Evolutionary conservation across 495 filamentous ascomycete genomes (phyloP).

Genomic region (Penicillium ucsense): DNA sequence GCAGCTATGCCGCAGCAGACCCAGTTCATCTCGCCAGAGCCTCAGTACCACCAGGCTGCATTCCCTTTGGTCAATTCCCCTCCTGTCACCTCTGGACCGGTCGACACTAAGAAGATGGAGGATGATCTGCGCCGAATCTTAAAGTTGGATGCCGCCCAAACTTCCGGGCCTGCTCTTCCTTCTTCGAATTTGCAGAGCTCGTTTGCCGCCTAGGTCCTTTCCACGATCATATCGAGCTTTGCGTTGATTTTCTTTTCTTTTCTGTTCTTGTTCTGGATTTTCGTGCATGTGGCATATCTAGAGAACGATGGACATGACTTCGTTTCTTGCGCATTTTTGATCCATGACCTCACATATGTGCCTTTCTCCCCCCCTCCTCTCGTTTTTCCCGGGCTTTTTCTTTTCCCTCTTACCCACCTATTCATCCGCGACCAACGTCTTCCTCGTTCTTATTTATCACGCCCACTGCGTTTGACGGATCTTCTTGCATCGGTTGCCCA

Average conservation of each 20-base stretch:
- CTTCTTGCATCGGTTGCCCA: constrained; percentile 12
- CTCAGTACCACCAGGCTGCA: constrained; percentile 15
- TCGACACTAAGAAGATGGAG: constrained; percentile 41
- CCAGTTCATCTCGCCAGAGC: constrained; percentile 14
- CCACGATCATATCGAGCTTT: neutral
- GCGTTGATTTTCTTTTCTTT: neutral
- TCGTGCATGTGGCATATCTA: neutral
- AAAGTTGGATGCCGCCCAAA: constrained; percentile 33
- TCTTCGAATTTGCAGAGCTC: constrained; percentile 29
- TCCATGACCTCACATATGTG: neutral
- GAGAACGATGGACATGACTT: constrained; percentile 1
- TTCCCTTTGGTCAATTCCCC: constrained; percentile 16
- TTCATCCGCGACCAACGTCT: too few relatives aligned
- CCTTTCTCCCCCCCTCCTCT: neutral
- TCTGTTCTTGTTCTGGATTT: neutral
- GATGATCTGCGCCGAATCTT: constrained; percentile 45
- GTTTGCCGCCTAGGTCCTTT: constrained; percentile 11
- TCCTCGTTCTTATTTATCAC: too few relatives aligned
- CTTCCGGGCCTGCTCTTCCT: constrained; percentile 11
- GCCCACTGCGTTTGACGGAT: neutral
- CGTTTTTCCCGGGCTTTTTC: too few relatives aligned
- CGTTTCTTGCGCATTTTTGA: neutral
- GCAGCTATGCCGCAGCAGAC: constrained; percentile 4
- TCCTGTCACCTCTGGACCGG: constrained; percentile 10
- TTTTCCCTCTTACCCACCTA: too few relatives aligned